Conservation (phyloP, 345 rosid species). For the Ailanthus altissimus region DNA sequence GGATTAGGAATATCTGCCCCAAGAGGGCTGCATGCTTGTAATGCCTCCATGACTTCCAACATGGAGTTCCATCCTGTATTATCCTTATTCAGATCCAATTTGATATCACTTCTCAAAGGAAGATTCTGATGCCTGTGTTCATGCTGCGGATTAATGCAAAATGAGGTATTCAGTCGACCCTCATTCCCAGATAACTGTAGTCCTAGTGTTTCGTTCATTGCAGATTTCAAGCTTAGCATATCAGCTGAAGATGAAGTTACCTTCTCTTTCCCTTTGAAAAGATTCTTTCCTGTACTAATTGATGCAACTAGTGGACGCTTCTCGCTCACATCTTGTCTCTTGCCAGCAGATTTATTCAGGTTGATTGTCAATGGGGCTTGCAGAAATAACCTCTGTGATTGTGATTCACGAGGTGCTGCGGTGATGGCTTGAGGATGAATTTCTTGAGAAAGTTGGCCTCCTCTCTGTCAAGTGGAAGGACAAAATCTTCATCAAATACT, state of each 20-base stretch:
- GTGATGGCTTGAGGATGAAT: background rate
- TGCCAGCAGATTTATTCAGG: slow-evolving; percentile 1
- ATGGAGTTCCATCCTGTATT: background rate
- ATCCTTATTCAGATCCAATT: background rate
- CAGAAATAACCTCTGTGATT: background rate
- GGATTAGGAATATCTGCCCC: background rate
- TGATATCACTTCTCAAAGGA: background rate
- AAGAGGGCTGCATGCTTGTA: slow-evolving; percentile 7
- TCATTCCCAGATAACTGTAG: background rate
- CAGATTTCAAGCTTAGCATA: background rate
- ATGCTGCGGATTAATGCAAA: background rate
- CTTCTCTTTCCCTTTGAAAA: slow-evolving; percentile 17
- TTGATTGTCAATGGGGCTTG: slow-evolving; percentile 11
- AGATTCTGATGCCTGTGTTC: background rate
- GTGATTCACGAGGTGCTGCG: background rate
- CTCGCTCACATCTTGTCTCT: background rate
- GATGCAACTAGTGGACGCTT: background rate
- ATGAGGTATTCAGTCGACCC: background rate
- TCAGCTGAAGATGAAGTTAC: slow-evolving; percentile 3
- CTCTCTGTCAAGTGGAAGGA: slow-evolving; percentile 5
- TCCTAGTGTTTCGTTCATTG: background rate
- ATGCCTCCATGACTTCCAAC: background rate
- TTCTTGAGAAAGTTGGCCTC: background rate
- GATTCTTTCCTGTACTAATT: background rate
- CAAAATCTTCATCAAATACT: background rate